Conservation (phyloP, 1,284 basidiomycete genomes). For the Leccinum fallax region DNA sequence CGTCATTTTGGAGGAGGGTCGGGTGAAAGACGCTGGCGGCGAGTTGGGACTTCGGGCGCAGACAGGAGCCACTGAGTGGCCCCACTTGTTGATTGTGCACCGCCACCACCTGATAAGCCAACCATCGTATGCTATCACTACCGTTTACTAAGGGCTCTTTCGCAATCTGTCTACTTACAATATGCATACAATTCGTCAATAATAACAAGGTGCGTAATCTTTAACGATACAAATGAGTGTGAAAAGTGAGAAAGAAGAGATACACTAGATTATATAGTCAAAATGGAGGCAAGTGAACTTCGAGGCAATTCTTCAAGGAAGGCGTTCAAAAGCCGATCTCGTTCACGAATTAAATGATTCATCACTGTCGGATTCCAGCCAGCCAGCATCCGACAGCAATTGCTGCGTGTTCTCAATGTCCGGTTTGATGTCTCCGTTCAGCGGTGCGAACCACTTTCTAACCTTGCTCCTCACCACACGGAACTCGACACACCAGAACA, state of each 20-base stretch:
- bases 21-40: not conserved
- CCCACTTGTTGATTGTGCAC: constrained; percentile 7
- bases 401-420: constrained; percentile 43
- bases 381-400: constrained; percentile 44
- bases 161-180: not conserved
- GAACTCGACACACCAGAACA: constrained; percentile 55
- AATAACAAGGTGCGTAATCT: constrained; percentile 3
- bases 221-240: constrained; percentile 15
- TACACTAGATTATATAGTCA: not conserved
- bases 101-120: constrained; percentile 13
- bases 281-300: not conserved
- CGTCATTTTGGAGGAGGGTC: constrained; percentile 57
- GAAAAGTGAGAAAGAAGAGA: not conserved
- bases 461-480: constrained; percentile 37
- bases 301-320: not conserved
- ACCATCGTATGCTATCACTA: not conserved
- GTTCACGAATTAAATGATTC: not conserved
- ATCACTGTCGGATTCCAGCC: constrained; percentile 8
- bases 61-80: constrained; percentile 26
- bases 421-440: constrained; percentile 66
- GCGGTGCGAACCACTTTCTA: constrained; percentile 58
- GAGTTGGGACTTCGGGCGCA: not conserved
- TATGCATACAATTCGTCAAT: not conserved
- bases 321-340: not conserved
- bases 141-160: too few species aligned